A percentile compares a stretch with the other conserved stretches of the same genome.
These are phyloP conservation scores for Pyrrhoderma lamaoense DNA, from an alignment of 1,284 basidiomycete species.

Conservation along the genomic window DNA sequence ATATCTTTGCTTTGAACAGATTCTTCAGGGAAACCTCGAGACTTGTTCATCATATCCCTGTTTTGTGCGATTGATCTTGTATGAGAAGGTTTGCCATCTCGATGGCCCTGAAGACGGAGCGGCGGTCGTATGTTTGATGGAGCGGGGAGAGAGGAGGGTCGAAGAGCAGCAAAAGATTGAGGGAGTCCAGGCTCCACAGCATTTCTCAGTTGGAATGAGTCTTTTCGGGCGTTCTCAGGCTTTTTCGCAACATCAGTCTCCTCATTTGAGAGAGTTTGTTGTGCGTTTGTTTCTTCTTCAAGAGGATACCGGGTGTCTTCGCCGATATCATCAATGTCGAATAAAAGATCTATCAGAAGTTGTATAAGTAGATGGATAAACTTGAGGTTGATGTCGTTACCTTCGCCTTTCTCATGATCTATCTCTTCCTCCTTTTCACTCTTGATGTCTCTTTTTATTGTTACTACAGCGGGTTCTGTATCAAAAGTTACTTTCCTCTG, in stretches of 20 bases:
- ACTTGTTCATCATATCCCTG: background rate
- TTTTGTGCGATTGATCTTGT: background rate
- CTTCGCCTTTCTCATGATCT: constrained; percentile 25
- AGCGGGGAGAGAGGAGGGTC: constrained; percentile 58
- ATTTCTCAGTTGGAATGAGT: no score
- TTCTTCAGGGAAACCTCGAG: background rate
- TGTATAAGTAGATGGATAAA: background rate
- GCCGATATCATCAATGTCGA: constrained; percentile 47
- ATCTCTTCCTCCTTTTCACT: constrained; percentile 27
- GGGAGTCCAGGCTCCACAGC: constrained; percentile 35
- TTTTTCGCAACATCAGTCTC: no score
- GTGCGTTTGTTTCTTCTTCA: constrained; percentile 2
- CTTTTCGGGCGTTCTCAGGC: no score
- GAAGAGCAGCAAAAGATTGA: constrained; percentile 49
- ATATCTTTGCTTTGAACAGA: background rate
- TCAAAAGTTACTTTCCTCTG: constrained; percentile 71
- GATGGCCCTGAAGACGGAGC: constrained; percentile 1
- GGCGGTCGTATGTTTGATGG: constrained; percentile 44
- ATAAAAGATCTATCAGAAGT: constrained; percentile 58
- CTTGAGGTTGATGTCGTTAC: no score
- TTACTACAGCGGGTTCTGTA: constrained; percentile 46
- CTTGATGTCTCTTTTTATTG: constrained; percentile 35
- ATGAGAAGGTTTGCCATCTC: background rate
- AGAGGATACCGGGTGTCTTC: constrained; percentile 29
- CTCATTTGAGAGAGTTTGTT: no score